Conservation (phyloP, 176 grass and related monocot genomes). For the Neostapfia colusana region DNA sequence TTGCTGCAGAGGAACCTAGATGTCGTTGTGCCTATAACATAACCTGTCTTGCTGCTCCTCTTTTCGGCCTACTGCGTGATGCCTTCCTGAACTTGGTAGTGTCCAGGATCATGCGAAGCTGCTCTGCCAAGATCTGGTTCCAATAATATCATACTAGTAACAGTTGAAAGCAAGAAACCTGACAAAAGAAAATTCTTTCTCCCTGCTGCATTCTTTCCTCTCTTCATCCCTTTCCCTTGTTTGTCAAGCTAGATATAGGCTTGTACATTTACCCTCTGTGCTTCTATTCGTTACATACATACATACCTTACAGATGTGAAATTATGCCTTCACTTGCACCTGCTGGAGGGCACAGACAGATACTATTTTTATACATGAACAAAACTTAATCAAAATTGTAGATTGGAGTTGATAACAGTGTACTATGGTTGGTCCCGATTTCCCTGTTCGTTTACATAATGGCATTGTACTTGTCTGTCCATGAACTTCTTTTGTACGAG, state of each 20-base stretch:
- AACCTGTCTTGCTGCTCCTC: constrained; percentile 35
- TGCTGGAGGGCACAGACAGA: constrained; percentile 35
- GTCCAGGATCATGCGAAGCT: constrained; percentile 61
- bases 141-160: constrained; percentile 57
- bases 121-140: constrained; percentile 52
- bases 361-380: constrained; percentile 43
- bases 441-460: neutral
- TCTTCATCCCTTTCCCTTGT: constrained; percentile 39
- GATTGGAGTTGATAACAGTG: constrained; percentile 13
- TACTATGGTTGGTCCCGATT: constrained; percentile 7
- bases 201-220: constrained; percentile 55
- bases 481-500: neutral
- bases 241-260: constrained; percentile 48
- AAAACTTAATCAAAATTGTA: constrained; percentile 30
- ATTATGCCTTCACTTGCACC: constrained; percentile 16
- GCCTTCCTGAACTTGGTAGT: constrained; percentile 69
- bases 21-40: constrained; percentile 52
- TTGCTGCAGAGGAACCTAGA: constrained; percentile 65
- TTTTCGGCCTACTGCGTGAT: constrained; percentile 37
- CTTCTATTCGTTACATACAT: constrained; percentile 44
- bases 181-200: constrained; percentile 44
- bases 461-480: neutral
- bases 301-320: constrained; percentile 45
- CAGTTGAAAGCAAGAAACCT: constrained; percentile 62
- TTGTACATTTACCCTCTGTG: constrained; percentile 46